Percentiles rank a stretch among this genome's conserved stretches.
These are phyloP conservation scores for Penicillium malachiteum DNA, from an alignment of 495 filamentous ascomycete species.

Conservation along the genomic window DNA sequence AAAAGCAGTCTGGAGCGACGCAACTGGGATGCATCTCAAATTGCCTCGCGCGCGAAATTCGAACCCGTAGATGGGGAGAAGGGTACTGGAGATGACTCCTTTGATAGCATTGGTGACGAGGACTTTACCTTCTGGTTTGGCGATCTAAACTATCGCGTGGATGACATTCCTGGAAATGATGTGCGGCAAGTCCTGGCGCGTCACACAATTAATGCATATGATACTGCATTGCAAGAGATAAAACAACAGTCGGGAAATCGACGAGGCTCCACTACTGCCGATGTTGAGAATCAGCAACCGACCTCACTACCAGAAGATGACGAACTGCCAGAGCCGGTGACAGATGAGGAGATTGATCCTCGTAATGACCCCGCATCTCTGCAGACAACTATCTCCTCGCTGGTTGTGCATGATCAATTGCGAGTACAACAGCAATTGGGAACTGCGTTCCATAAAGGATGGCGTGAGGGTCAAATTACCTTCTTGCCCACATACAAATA, in stretches of 20 bases:
- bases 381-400: conserved; percentile 78
- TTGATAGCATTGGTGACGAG: conserved; percentile 79
- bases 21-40: conserved; percentile 87
- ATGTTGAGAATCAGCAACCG: conserved; percentile 9
- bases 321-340: conserved; percentile 17
- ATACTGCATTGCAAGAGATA: conserved; percentile 32
- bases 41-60: conserved; percentile 70
- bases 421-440: conserved; percentile 66
- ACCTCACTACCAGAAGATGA: conserved; percentile 7
- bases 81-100: conserved; percentile 42
- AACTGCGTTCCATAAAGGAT: conserved; percentile 85
- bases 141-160: conserved; percentile 92
- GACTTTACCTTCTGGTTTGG: conserved; percentile 97
- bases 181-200: conserved; percentile 81
- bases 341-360: conserved; percentile 42
- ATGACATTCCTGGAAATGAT: conserved; percentile 84
- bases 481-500: conserved; percentile 97
- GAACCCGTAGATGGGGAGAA: conserved; percentile 61
- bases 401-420: conserved; percentile 90
- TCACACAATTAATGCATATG: conserved; percentile 78
- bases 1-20: conserved; percentile 73
- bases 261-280: neutral
- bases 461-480: conserved; percentile 82
- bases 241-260: conserved; percentile 33
- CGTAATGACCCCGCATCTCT: conserved; percentile 62